These are phyloP conservation scores for Vitis hybrid DNA, from an alignment of 177 flowering plant genomes.

Conservation along the genomic window DNA sequence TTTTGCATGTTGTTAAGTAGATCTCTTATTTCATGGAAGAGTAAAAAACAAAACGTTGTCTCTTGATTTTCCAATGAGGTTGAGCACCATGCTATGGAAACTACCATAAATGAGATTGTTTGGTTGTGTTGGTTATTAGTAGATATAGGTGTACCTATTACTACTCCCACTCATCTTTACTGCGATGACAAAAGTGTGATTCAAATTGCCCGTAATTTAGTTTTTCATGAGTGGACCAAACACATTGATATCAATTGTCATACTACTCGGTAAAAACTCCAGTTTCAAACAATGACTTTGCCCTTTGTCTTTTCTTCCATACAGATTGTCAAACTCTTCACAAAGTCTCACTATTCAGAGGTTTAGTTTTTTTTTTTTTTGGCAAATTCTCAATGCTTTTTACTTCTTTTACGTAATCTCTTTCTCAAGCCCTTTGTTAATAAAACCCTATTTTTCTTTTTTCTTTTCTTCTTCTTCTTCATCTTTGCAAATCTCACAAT, in stretches of 20 bases:
- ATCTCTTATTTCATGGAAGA: background rate
- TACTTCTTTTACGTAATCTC: too few relatives aligned
- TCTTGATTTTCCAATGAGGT: background rate
- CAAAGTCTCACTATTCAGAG: background rate
- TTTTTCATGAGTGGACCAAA: too few relatives aligned
- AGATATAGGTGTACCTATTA: background rate
- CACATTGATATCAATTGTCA: background rate
- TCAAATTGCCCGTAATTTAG: background rate
- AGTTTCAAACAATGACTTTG: background rate
- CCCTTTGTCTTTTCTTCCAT: background rate
- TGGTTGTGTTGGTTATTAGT: too few relatives aligned
- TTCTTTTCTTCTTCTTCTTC: too few relatives aligned
- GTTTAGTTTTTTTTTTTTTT: background rate
- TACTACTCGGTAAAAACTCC: background rate
- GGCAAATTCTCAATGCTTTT: background rate
- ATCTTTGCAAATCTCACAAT: background rate
- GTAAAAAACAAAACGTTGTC: background rate
- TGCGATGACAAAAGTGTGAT: background rate
- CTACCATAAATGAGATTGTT: too few relatives aligned
- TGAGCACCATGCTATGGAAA: background rate
- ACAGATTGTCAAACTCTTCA: background rate
- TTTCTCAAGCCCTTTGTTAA: too few relatives aligned
- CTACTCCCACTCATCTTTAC: background rate
- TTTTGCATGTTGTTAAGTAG: background rate
- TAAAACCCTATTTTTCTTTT: too few relatives aligned